These are phyloP conservation scores for Dicorynia guianensis DNA, from an alignment of 306 rosid genomes.

Conservation along the genomic window DNA sequence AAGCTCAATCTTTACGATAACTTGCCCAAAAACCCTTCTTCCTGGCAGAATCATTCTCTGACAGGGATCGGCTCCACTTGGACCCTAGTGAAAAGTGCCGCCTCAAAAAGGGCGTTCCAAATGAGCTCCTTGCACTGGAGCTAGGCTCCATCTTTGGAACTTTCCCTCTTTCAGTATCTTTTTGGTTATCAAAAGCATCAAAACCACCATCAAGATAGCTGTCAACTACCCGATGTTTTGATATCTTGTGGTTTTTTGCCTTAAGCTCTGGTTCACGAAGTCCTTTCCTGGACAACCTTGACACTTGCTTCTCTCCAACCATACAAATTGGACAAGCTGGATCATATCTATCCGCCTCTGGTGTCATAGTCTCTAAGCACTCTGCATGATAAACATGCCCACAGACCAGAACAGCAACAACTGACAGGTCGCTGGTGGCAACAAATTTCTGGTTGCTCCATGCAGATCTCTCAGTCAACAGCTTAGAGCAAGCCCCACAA, in stretches of 20 bases:
- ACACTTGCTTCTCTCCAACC: constrained; percentile 67
- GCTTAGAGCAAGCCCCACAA: constrained; percentile 76
- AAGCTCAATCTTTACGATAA: constrained; percentile 54
- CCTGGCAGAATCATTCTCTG: constrained; percentile 62
- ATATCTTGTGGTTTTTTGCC: constrained; percentile 60
- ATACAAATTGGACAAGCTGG: constrained; percentile 78
- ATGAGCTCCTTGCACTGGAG: constrained; percentile 63
- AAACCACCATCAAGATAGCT: constrained; percentile 59
- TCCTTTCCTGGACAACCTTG: constrained; percentile 56
- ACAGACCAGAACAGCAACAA: constrained; percentile 71
- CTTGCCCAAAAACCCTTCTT: constrained; percentile 76
- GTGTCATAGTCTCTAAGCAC: constrained; percentile 74
- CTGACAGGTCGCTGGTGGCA: constrained; percentile 57
- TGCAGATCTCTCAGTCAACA: constrained; percentile 64
- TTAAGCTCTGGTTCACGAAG: constrained; percentile 54
- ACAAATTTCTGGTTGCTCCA: constrained; percentile 70
- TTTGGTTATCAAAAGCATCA: constrained; percentile 56
- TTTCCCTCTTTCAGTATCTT: constrained; percentile 49
- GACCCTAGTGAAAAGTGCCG: constrained; percentile 68
- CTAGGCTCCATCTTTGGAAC: constrained; percentile 64
- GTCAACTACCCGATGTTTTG: constrained; percentile 70
- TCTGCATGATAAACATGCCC: constrained; percentile 79
- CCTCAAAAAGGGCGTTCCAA: constrained; percentile 68
- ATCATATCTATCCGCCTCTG: constrained; percentile 65
- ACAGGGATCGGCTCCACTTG: constrained; percentile 63